Conservation (phyloP, 192 early-diverging fungal genomes). For the Coemansia sp. region DNA sequence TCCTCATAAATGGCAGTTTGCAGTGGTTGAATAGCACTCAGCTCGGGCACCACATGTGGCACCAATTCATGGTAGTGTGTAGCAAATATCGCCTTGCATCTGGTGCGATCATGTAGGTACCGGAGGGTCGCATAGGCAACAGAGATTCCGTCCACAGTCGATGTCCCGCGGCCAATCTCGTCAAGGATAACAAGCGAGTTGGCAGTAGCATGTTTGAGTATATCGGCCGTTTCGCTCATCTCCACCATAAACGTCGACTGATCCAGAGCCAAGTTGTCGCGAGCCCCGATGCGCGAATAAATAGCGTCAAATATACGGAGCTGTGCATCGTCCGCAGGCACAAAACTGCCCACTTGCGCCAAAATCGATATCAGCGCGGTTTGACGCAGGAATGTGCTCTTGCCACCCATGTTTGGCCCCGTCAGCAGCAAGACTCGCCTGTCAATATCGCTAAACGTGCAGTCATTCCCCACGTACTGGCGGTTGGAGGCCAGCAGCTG, state of each 20-base stretch:
- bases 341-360: conserved; percentile 84
- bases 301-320: conserved; percentile 73
- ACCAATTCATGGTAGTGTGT: conserved; percentile 80
- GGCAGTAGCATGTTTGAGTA: conserved; percentile 71
- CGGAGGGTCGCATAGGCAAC: conserved; percentile 72
- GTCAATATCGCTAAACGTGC: conserved; percentile 32
- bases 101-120: conserved; percentile 59
- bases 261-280: conserved; percentile 66
- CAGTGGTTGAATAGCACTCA: conserved; percentile 24
- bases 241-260: conserved; percentile 88
- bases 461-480: conserved; percentile 63
- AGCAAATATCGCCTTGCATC: conserved; percentile 73
- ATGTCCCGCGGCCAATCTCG: conserved; percentile 77
- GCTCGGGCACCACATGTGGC: conserved; percentile 44
- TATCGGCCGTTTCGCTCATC: conserved; percentile 84
- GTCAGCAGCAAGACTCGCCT: conserved; percentile 66
- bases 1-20: conserved; percentile 45
- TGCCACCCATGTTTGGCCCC: conserved; percentile 74
- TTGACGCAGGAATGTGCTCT: conserved; percentile 83
- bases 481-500: conserved; percentile 54
- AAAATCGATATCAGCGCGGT: conserved; percentile 77
- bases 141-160: conserved; percentile 68
- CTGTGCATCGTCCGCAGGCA: conserved; percentile 79
- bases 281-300: conserved; percentile 76
- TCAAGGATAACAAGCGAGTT: conserved; percentile 85